These are phyloP conservation scores for Zygotorulaspora mrakii DNA, from an alignment of 1,139 yeast species.

Conservation along the genomic window DNA sequence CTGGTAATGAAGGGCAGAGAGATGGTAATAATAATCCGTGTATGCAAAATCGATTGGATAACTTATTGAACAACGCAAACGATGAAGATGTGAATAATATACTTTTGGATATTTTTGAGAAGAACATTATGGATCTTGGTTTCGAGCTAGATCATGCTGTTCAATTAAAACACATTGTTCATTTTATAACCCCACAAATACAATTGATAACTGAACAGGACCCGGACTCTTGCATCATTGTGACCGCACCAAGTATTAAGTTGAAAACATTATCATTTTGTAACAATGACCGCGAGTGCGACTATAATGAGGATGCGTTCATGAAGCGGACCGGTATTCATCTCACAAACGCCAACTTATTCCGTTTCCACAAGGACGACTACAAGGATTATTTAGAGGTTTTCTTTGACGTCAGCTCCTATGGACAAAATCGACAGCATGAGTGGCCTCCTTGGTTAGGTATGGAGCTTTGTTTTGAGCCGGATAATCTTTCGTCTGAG, in stretches of 20 bases:
- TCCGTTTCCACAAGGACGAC: constrained; percentile 54
- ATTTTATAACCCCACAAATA: constrained; percentile 80
- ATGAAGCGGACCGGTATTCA: constrained; percentile 71
- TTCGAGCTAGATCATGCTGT: constrained; percentile 43
- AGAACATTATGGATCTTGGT: constrained; percentile 45
- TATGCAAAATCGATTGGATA: constrained; percentile 16
- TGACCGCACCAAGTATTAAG: constrained; percentile 71
- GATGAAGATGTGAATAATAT: constrained; percentile 17
- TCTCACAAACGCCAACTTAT: constrained; percentile 66
- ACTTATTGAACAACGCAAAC: constrained; percentile 15
- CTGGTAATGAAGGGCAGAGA: constrained; percentile 15
- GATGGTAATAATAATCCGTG: constrained; percentile 7
- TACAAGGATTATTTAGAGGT: constrained; percentile 43
- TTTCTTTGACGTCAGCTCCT: constrained; percentile 43
- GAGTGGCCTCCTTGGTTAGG: constrained; percentile 88
- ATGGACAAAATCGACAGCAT: constrained; percentile 39
- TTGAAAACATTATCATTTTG: constrained; percentile 58
- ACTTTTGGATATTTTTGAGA: constrained; percentile 48
- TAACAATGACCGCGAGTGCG: constrained; percentile 45
- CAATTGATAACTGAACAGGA: constrained; percentile 68
- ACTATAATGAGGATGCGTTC: constrained; percentile 48
- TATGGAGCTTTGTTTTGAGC: constrained; percentile 69
- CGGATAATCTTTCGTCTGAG: constrained; percentile 53
- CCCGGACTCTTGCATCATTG: constrained; percentile 60
- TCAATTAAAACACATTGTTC: constrained; percentile 62